phyloP scores from a whole-genome alignment of 2,329 filamentous ascomycete genomes.

The Aureobasidium sp. region DNA sequence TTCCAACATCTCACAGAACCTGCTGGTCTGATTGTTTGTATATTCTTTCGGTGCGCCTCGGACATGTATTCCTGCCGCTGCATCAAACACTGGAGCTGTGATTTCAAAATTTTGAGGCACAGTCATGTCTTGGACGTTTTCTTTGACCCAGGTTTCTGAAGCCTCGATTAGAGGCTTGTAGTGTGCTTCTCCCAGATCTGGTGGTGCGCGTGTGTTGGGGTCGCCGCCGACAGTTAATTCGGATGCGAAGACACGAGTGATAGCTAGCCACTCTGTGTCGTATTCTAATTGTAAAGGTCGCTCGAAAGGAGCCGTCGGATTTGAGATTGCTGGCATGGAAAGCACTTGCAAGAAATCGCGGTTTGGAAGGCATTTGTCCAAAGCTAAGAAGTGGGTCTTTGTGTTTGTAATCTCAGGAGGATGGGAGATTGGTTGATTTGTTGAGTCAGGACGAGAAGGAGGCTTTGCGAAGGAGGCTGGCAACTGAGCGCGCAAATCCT shows the following conservation, averaged over 20 bases:
- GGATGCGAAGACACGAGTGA: conserved; percentile 71
- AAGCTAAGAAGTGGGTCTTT: conserved; percentile 73
- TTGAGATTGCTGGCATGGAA: conserved; percentile 49
- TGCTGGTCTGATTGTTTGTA: conserved; percentile 76
- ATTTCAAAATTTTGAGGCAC: conserved; percentile 72
- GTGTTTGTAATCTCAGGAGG: conserved; percentile 70
- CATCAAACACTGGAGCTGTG: conserved; percentile 67
- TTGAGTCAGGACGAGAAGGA: conserved; percentile 23
- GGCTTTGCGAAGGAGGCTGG: conserved; percentile 62
- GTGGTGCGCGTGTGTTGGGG: conserved; percentile 45
- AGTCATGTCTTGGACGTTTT: conserved; percentile 60
- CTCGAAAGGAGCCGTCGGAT: conserved; percentile 22
- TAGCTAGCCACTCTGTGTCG: conserved; percentile 92
- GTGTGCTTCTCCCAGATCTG: conserved; percentile 59
- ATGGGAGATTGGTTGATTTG: conserved; percentile 53
- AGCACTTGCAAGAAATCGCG: conserved; percentile 77
- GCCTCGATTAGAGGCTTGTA: conserved; percentile 63
- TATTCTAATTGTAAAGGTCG: conserved; percentile 63
- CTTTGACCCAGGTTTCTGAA: conserved; percentile 72
- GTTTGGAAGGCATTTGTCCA: conserved; percentile 82
- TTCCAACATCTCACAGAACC: conserved; percentile 70
- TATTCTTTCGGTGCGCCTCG: conserved; percentile 68
- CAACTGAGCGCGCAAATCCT: conserved; percentile 64
- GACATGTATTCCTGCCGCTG: conserved; percentile 50
- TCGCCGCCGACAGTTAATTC: conserved; percentile 57